Evolutionary conservation across 2,329 filamentous ascomycete genomes (phyloP).

Genomic region (Fusarium avenaceum): DNA sequence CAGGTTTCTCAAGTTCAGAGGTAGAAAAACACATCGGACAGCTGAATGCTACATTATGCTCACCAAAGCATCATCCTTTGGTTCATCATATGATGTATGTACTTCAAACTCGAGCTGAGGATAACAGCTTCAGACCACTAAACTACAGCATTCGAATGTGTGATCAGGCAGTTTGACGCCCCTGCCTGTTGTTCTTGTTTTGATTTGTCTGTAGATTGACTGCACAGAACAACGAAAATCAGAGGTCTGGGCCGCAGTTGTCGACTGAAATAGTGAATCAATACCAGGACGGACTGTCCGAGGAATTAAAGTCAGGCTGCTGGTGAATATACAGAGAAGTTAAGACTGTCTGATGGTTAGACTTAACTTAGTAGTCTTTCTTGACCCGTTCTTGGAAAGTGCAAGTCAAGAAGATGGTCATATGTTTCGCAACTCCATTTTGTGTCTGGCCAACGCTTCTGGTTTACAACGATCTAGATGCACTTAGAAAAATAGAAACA

Average conservation of each 20-base stretch:
- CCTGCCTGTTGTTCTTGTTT: neutral
- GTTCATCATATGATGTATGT: neutral
- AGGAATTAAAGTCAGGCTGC: neutral
- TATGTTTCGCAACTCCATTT: neutral
- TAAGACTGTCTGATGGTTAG: neutral
- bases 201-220: neutral
- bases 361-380: neutral
- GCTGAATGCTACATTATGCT: neutral
- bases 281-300: neutral
- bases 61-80: neutral
- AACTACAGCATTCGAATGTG: neutral
- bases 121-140: neutral
- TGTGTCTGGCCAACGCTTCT: conserved; percentile 21
- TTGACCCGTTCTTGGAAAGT: neutral
- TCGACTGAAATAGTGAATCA: neutral
- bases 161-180: neutral
- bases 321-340: neutral
- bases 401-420: neutral
- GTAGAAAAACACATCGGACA: neutral
- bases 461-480: neutral
- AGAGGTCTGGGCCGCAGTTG: neutral
- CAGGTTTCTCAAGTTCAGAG: neutral
- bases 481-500: neutral
- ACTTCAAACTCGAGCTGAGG: neutral
- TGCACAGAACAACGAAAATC: neutral